phyloP scores from a whole-genome alignment of 2,329 filamentous ascomycete species.

The Cryphonectria naterciae region DNA sequence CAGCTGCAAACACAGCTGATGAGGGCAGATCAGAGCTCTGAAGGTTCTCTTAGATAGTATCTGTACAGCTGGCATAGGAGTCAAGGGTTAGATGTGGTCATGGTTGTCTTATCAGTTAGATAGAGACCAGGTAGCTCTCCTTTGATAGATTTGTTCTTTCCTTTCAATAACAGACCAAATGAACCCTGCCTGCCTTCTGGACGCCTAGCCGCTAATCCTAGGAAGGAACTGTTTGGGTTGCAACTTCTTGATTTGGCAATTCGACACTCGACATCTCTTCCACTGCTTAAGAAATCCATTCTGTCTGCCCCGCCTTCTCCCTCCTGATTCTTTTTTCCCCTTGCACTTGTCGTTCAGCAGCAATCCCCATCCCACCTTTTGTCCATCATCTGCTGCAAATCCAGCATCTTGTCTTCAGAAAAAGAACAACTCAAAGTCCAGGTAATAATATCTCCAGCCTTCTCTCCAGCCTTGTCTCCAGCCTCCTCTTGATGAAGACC shows the following conservation, averaged over 20 bases:
- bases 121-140: background rate
- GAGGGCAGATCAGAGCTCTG: conserved; percentile 43
- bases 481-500: too few species aligned
- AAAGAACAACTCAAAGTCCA: too few species aligned
- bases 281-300: too few species aligned
- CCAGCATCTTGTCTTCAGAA: too few species aligned
- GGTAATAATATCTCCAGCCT: too few species aligned
- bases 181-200: background rate
- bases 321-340: background rate
- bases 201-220: background rate
- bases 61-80: background rate
- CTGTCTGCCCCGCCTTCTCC: too few species aligned
- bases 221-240: background rate
- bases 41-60: background rate
- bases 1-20: conserved; percentile 27
- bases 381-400: too few species aligned
- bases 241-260: background rate
- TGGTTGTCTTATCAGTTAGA: background rate
- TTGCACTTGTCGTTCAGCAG: background rate
- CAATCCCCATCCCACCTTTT: background rate
- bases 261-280: background rate
- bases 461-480: too few species aligned
- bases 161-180: background rate
- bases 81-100: background rate
- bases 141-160: background rate